Evolutionary conservation across 108 stramenopile genomes (phyloP).

Genomic region (Fragilaria crotonensis): DNA sequence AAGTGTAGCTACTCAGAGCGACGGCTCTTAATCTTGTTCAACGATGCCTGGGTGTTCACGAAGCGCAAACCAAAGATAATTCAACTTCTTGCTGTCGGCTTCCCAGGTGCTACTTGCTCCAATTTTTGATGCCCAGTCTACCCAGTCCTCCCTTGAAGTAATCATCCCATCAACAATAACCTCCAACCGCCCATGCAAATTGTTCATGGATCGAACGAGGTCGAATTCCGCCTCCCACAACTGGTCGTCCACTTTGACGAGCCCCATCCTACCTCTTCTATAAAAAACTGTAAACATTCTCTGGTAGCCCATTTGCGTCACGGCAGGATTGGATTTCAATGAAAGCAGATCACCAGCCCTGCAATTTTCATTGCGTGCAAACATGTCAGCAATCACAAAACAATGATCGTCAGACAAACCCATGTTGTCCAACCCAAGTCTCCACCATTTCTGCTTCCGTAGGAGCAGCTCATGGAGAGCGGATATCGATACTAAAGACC

Average conservation of each 20-base stretch:
- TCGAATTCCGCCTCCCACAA: constrained; percentile 12
- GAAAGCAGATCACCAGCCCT: constrained; percentile 13
- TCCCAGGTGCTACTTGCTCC: constrained; percentile 2
- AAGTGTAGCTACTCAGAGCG: too few species aligned
- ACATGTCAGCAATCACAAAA: neutral
- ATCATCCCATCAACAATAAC: constrained; percentile 2
- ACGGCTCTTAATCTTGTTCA: too few species aligned
- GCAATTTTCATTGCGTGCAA: neutral
- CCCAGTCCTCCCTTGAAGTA: neutral
- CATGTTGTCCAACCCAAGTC: constrained; percentile 8
- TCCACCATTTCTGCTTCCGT: constrained; percentile 11
- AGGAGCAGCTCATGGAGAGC: neutral
- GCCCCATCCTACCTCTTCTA: constrained; percentile 10
- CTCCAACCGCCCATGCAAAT: constrained; percentile 9
- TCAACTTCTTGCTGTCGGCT: constrained; percentile 9
- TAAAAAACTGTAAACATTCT: constrained; percentile 5
- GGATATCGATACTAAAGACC: neutral
- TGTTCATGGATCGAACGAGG: constrained; percentile 16
- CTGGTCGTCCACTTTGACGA: constrained; percentile 12
- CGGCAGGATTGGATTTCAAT: constrained; percentile 3
- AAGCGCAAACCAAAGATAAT: constrained; percentile 15
- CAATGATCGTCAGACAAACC: constrained; percentile 10
- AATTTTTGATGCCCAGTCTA: constrained; percentile 11
- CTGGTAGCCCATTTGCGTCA: neutral
- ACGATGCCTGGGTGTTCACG: constrained; percentile 5